A percentile compares a stretch with the other conserved stretches of the same genome.
Evolutionary conservation across 768 basidiomycete genomes (phyloP).

Genomic region (Russula earlei): DNA sequence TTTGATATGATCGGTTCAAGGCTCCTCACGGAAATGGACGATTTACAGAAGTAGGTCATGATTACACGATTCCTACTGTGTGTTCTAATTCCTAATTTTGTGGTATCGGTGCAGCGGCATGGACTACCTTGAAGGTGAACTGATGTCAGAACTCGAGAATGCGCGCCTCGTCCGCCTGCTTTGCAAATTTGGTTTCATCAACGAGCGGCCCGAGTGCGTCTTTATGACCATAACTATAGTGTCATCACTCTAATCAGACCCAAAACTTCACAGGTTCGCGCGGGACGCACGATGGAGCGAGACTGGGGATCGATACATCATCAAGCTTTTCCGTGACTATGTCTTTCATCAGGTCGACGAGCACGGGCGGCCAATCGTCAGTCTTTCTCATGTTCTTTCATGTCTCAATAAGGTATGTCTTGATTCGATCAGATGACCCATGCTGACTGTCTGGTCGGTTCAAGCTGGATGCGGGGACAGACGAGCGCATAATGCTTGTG

Average conservation of each 20-base stretch:
- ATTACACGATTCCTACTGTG: not conserved
- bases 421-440: not conserved
- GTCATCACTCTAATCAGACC: not conserved
- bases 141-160: constrained; percentile 88
- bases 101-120: constrained; percentile 42
- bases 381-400: constrained; percentile 82
- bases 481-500: constrained; percentile 92
- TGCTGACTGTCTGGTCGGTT: not conserved
- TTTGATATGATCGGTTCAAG: constrained; percentile 70
- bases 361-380: constrained; percentile 78
- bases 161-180: constrained; percentile 81
- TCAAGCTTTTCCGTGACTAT: constrained; percentile 96
- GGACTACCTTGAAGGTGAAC: constrained; percentile 75
- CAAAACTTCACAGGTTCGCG: constrained; percentile 59
- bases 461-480: constrained; percentile 86
- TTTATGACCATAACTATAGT: not conserved
- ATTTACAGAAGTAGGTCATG: constrained; percentile 56
- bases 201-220: constrained; percentile 94
- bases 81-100: not conserved
- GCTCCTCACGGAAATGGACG: constrained; percentile 74
- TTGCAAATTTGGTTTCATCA: constrained; percentile 96
- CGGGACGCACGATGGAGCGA: constrained; percentile 96
- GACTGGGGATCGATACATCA: constrained; percentile 94
- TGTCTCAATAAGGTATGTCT: constrained; percentile 82
- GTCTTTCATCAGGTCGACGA: constrained; percentile 98